phyloP scores from a whole-genome alignment of 805 yeast genomes.

The Barnettozyma sp. region DNA sequence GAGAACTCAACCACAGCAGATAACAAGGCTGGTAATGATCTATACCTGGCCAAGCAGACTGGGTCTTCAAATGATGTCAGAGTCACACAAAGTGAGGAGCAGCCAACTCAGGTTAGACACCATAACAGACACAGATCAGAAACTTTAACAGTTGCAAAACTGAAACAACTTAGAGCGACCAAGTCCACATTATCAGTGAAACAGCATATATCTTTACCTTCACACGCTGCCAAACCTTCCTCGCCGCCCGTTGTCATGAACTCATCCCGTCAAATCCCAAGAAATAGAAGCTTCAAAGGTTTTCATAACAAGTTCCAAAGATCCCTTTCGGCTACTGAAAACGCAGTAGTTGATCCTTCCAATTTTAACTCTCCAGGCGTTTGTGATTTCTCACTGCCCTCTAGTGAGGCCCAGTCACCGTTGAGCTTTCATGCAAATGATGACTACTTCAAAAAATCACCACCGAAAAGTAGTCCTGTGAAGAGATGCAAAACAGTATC shows the following conservation, averaged over 20 bases:
- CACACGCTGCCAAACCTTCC: not conserved
- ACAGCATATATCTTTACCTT: not conserved
- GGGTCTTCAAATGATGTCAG: slow-evolving; percentile 8
- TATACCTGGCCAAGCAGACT: slow-evolving; percentile 3
- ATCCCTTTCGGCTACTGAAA: slow-evolving; percentile 20
- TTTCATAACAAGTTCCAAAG: slow-evolving; percentile 13
- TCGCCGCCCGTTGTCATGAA: not conserved
- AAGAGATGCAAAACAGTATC: not conserved
- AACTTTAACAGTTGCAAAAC: slow-evolving; percentile 14
- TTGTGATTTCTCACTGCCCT: slow-evolving; percentile 11
- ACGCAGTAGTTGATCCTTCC: slow-evolving; percentile 9
- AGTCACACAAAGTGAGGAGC: not conserved
- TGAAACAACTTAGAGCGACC: slow-evolving; percentile 15
- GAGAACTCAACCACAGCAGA: not conserved
- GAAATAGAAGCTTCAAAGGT: slow-evolving; percentile 6
- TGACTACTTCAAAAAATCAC: slow-evolving; percentile 10
- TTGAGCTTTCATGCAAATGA: slow-evolving; percentile 9
- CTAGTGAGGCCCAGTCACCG: slow-evolving; percentile 19
- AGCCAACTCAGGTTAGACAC: not conserved
- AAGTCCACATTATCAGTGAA: slow-evolving; percentile 15
- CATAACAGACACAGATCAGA: slow-evolving; percentile 25
- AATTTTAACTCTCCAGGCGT: slow-evolving; percentile 1
- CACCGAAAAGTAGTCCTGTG: slow-evolving; percentile 8
- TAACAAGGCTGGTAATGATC: not conserved
- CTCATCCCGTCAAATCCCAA: slow-evolving; percentile 2